Conservation (phyloP, 2,329 filamentous ascomycete species). For the Trichoderma sp. region DNA sequence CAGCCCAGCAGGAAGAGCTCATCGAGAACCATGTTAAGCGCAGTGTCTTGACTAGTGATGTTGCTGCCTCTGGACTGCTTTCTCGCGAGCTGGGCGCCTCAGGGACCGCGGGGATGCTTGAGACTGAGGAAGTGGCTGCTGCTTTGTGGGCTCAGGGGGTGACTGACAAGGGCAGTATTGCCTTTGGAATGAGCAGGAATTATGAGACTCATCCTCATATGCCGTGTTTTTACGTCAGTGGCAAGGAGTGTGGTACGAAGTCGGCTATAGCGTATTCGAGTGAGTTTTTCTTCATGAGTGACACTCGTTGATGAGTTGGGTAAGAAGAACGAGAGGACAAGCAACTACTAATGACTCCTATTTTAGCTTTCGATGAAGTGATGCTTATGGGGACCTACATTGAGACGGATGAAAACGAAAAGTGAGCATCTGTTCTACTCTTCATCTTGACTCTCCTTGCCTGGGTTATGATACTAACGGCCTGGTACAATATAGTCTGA, state of each 20-base stretch:
- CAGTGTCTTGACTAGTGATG: conserved; percentile 37
- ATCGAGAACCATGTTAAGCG: conserved; percentile 44
- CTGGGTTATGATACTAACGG: not conserved
- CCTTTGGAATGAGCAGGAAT: conserved; percentile 36
- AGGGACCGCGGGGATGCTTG: conserved; percentile 25
- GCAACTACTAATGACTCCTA: not conserved
- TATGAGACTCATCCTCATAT: conserved; percentile 36
- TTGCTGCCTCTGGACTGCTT: conserved; percentile 33
- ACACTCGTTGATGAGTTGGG: not conserved
- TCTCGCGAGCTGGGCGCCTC: conserved; percentile 31
- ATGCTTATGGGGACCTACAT: conserved; percentile 45
- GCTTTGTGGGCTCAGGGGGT: conserved; percentile 44
- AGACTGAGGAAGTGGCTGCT: conserved; percentile 32
- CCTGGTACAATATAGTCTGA: not conserved
- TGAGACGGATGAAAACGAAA: conserved; percentile 44
- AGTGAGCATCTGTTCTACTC: conserved; percentile 32
- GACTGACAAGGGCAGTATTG: conserved; percentile 43
- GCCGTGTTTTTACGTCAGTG: conserved; percentile 43
- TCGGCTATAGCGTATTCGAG: conserved; percentile 47
- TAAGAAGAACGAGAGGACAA: not conserved
- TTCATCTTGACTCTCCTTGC: not conserved
- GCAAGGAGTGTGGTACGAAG: conserved; percentile 41
- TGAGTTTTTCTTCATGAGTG: conserved; percentile 34
- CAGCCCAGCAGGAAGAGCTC: conserved; percentile 32
- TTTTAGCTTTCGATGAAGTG: conserved; percentile 38